Evolutionary conservation across 805 yeast genomes (phyloP).

Genomic region (Teunomyces atbi): DNA sequence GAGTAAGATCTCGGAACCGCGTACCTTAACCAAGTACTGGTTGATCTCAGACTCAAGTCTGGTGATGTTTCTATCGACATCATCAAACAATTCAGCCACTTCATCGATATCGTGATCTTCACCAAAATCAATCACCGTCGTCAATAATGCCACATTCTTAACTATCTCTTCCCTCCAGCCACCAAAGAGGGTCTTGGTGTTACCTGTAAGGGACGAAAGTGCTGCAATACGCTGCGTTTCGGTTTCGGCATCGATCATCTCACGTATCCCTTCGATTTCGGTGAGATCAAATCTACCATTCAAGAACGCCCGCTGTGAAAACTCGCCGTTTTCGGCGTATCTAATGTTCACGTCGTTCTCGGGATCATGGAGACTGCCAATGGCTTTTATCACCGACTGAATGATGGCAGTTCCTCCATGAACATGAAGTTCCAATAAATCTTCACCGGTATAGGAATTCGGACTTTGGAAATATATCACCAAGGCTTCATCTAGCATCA

Average conservation of each 20-base stretch:
- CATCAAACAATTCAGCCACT: slow-evolving; percentile 49
- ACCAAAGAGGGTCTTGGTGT: slow-evolving; percentile 51
- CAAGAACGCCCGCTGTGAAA: slow-evolving; percentile 80
- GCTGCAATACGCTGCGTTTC: slow-evolving; percentile 82
- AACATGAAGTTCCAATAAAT: slow-evolving; percentile 79
- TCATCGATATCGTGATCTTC: slow-evolving; percentile 87
- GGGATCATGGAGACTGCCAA: slow-evolving; percentile 51
- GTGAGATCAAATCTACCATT: slow-evolving; percentile 85
- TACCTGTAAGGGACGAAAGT: slow-evolving; percentile 68
- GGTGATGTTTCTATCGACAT: slow-evolving; percentile 46
- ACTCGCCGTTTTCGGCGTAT: slow-evolving; percentile 92
- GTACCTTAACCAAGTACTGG: slow-evolving; percentile 44
- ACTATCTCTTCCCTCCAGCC: slow-evolving; percentile 70
- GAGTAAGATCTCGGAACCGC: slow-evolving; percentile 59
- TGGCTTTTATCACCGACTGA: slow-evolving; percentile 61
- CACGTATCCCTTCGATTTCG: slow-evolving; percentile 86
- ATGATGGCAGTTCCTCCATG: slow-evolving; percentile 94
- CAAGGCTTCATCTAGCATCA: slow-evolving; percentile 74
- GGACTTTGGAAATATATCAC: slow-evolving; percentile 70
- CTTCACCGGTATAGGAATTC: slow-evolving; percentile 89
- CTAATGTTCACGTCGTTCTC: slow-evolving; percentile 47
- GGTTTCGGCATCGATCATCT: slow-evolving; percentile 89
- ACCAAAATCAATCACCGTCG: slow-evolving; percentile 92
- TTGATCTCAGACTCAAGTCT: slow-evolving; percentile 45
- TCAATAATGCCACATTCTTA: slow-evolving; percentile 64